Conservation (phyloP, 768 basidiomycete species). For the Podaxis sp. region DNA sequence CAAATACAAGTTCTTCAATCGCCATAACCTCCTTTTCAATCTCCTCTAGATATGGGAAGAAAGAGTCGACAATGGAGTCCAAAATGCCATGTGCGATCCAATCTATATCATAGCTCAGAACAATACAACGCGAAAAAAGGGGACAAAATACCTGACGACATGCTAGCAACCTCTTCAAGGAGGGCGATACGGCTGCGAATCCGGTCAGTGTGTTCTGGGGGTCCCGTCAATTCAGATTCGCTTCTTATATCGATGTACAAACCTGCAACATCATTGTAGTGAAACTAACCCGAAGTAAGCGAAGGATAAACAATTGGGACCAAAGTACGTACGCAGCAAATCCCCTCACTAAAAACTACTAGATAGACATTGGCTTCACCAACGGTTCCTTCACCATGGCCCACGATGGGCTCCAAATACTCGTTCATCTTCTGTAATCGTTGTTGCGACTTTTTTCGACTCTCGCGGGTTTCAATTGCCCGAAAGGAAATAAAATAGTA, state of each 20-base stretch:
- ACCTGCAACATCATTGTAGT: conserved; percentile 8
- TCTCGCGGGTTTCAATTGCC: conserved; percentile 64
- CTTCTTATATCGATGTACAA: neutral
- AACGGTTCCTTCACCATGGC: conserved; percentile 44
- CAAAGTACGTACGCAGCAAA: conserved; percentile 59
- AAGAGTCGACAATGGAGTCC: conserved; percentile 92
- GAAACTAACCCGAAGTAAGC: conserved; percentile 58
- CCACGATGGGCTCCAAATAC: conserved; percentile 20
- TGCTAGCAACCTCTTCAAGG: conserved; percentile 59
- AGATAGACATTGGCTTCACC: conserved; percentile 87
- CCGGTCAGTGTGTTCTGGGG: conserved; percentile 72
- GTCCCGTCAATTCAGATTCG: conserved; percentile 2
- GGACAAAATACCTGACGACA: conserved; percentile 64
- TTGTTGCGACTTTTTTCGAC: conserved; percentile 38
- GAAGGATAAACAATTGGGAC: conserved; percentile 4
- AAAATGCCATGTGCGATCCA: conserved; percentile 94
- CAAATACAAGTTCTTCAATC: conserved; percentile 71
- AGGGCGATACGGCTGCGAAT: conserved; percentile 71
- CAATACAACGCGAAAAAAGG: neutral
- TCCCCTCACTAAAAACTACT: conserved; percentile 85
- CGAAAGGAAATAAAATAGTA: conserved; percentile 92
- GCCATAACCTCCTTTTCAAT: conserved; percentile 80
- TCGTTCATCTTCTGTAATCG: conserved; percentile 28
- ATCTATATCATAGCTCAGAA: conserved; percentile 44
- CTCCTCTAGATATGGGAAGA: conserved; percentile 80